Base-by-base conservation (phyloP, 148 eudicot species). In the Salicornia ramosissima region DNA sequence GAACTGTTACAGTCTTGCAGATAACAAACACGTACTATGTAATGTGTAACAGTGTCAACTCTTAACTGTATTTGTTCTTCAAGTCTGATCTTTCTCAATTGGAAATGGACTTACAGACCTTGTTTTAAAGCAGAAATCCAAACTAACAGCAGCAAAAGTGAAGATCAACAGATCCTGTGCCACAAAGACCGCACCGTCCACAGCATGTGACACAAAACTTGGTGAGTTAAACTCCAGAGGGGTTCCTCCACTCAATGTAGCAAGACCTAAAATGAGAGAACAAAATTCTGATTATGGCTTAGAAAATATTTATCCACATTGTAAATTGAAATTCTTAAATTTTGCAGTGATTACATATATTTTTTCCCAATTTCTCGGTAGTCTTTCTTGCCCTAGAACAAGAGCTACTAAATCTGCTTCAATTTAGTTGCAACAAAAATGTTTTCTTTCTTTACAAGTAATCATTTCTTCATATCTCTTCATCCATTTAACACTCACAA, bases 91-190 rank as follows among this genome's bases (percentile, higher is more conserved):
- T 71, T 70, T 77, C 67, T 39, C 79, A 62, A 84, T 82, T 24
- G 97, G 97, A 75, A 87, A 95, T 34, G 97, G 91, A 49, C 92
- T 91, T 47, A 95, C 53, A 67, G 87, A 19, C 77, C 93, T 73
- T 66, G 80, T 68, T 85, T 91, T 95, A 51, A 84, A 86, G 87
- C 97, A 95, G 73, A 91, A 80, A 77, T 95, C 99, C 68, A 95
- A 73, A 26, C 83, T 89, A 74, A 87, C 91, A 65, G 88, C 91
- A 56, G 99, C 97, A 74, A 91, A 87, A 49, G 84, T 36, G 75
- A 95, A 95, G 50, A 95, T 77, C 34, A 95, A 68, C 55, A 91
- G 83, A 79, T 84, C 90, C 78, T 89, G 88, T 52, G 87, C 70
- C 36, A 91, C 90, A 54, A 80, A 80, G 40, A 85, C 70, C 16